Base-by-base conservation (phyloP, 1,284 basidiomycete species). In the Ganoderma leucocontextum region DNA sequence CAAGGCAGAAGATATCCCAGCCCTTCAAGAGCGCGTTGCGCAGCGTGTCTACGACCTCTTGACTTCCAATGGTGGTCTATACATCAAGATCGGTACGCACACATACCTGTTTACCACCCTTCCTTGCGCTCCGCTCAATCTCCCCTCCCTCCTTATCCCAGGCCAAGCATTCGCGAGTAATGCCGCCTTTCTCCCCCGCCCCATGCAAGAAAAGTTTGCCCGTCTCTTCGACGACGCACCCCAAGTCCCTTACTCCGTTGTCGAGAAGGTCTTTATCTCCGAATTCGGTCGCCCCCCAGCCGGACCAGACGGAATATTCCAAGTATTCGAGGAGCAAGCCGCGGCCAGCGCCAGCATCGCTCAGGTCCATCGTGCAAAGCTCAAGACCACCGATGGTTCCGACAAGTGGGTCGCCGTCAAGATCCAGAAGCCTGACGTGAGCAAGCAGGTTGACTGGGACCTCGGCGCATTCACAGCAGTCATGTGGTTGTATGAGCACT, bases 331-430 rank as follows among this genome's bases (percentile, higher is more conserved):
- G 58, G 85, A 88, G 70, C 77, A 85, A 5, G 90, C 95, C 0
- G 81, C 94, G 0, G 95, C 95, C 0, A 94, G 92, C 69, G 95
- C 95, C 1, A 95, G 92, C 71, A 91, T 97, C 60, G 95, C 95
- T 0, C 95, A 97, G 77, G 95, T 97, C 0, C 95, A 97, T 77
- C 85, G 86, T 47, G 95, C 95, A 2, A 88, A 86, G 58, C 79
- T 95, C 39, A 87, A 84, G 71, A 82, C 83, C 44, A 79, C 79
- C 55, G 83, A 82, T 69, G 78, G 78, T 13, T 70, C 71, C 10
- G 78, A 76, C 0, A 64, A 71, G 59, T 87, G 90, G 85, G 95
- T 97, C 1, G 95, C 95, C 0, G 95, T 97, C 71, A 97, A 97
- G 81, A 84, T 96, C n/a, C 94, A 97, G 81, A 96, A 96, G 75